Conservation (phyloP, 345 rosid species). For the Populus tremula region DNA sequence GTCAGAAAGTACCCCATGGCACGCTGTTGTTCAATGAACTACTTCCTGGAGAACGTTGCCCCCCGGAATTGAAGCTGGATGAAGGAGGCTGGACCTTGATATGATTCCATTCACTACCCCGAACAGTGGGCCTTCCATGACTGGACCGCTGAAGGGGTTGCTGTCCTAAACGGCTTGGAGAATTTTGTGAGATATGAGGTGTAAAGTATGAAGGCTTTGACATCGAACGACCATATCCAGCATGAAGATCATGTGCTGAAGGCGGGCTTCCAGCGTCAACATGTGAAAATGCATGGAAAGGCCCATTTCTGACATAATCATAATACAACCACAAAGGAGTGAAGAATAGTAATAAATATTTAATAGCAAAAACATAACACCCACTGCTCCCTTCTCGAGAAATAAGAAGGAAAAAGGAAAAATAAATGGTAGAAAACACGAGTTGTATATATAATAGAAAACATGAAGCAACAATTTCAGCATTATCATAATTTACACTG, state of each 20-base stretch:
- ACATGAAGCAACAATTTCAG: background rate
- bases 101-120: slow-evolving; percentile 67
- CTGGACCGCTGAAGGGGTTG: slow-evolving; percentile 54
- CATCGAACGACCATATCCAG: slow-evolving; percentile 54
- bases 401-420: background rate
- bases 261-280: slow-evolving; percentile 71
- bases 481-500: background rate
- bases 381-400: background rate
- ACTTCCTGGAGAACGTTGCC: slow-evolving; percentile 76
- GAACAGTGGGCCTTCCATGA: slow-evolving; percentile 54
- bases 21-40: slow-evolving; percentile 60
- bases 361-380: background rate
- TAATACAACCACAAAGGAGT: slow-evolving; percentile 13
- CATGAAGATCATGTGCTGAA: slow-evolving; percentile 53
- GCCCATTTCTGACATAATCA: slow-evolving; percentile 50
- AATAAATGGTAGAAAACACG: background rate
- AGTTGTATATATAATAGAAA: background rate
- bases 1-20: slow-evolving; percentile 77
- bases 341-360: background rate
- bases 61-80: slow-evolving; percentile 55
- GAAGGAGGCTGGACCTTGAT: slow-evolving; percentile 65
- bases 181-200: slow-evolving; percentile 61
- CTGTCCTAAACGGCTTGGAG: slow-evolving; percentile 93
- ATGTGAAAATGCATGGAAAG: slow-evolving; percentile 54
- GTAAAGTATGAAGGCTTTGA: slow-evolving; percentile 56